Evolutionary conservation across 192 early-diverging fungal genomes (phyloP), one percentile per base, ranked within the genome.

Genomic region (Coemansia sp.): DNA sequence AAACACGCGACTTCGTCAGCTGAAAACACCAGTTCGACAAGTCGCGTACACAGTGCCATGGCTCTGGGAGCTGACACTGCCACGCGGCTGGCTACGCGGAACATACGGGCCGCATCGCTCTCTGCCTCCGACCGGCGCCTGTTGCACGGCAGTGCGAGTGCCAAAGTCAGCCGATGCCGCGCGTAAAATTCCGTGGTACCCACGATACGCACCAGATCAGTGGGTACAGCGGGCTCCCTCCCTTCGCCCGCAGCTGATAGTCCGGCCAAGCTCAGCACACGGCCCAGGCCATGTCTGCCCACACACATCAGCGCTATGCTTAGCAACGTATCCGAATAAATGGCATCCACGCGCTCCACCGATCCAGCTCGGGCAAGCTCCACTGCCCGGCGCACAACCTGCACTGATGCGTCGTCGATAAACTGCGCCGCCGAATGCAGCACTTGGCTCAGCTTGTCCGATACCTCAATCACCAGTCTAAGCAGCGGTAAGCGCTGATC

Each of bases 91-190:
- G 63, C 55, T 20, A 70, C 15, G 21, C 55, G 61, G 56, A 70
- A 70, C 67, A 70, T 70, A 10, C 67, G 61, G 27, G 49, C 50
- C 5, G 60, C 67, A 19, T 70, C 67, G 60, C 45, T 58, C 31
- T 63, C 67, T 31, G 42, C 47, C 17, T 42, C 25, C 0, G 10
- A 12, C 22, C 12, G 29, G 1, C 8, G 21, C 31, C 7, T 19
- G 2, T 3, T 10, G 21, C 8, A 17, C n/a, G 9, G 22, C 8
- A 7, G 9, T 20, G 7, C 15, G 15, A 20, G 17, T 15, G 15
- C 15, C 8, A 39, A 14, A 6, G 38, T 15, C n/a, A 42, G 38
- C 3, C 17, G 15, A 6, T 63, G 67, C 49, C 21, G 41, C 2
- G 55, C 50, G 12, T 29, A 53, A 8, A 51, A 12, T 3, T 38